Evolutionary conservation across 2,329 filamentous ascomycete species (phyloP).

Genomic region (Calycina herbarum): DNA sequence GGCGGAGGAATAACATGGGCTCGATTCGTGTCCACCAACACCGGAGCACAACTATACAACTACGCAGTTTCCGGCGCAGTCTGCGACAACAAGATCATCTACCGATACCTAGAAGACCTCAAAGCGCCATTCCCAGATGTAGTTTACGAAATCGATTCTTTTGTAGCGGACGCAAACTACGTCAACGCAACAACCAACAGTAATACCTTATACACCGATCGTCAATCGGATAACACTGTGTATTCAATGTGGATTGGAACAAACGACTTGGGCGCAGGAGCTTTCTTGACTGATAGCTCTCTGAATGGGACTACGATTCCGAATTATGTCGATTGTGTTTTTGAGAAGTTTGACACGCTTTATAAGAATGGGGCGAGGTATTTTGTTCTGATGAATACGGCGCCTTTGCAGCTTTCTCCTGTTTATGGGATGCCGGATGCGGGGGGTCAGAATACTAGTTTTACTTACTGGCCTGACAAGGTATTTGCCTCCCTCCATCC

Average conservation of each 20-base stretch:
- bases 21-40: constrained; percentile 62
- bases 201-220: constrained; percentile 45
- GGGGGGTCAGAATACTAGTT: constrained; percentile 44
- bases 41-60: constrained; percentile 58
- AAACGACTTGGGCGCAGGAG: constrained; percentile 70
- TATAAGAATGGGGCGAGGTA: constrained; percentile 67
- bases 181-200: constrained; percentile 34
- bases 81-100: constrained; percentile 68
- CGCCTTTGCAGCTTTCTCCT: constrained; percentile 66
- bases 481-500: constrained; percentile 16
- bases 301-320: constrained; percentile 55
- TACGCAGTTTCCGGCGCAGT: constrained; percentile 74
- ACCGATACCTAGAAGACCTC: constrained; percentile 52
- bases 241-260: constrained; percentile 81
- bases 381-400: constrained; percentile 71
- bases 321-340: constrained; percentile 69
- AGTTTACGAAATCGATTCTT: constrained; percentile 59
- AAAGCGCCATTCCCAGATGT: constrained; percentile 61
- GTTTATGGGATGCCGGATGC: constrained; percentile 56
- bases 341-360: constrained; percentile 59
- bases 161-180: constrained; percentile 49
- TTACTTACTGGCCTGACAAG: constrained; percentile 46
- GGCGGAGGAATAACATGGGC: constrained; percentile 70
- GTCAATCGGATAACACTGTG: constrained; percentile 59
- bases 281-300: constrained; percentile 67